Evolutionary conservation across 2,329 filamentous ascomycete genomes (phyloP), one percentile per base, ranked within the genome.

Genomic region (Epichloe festucae): DNA sequence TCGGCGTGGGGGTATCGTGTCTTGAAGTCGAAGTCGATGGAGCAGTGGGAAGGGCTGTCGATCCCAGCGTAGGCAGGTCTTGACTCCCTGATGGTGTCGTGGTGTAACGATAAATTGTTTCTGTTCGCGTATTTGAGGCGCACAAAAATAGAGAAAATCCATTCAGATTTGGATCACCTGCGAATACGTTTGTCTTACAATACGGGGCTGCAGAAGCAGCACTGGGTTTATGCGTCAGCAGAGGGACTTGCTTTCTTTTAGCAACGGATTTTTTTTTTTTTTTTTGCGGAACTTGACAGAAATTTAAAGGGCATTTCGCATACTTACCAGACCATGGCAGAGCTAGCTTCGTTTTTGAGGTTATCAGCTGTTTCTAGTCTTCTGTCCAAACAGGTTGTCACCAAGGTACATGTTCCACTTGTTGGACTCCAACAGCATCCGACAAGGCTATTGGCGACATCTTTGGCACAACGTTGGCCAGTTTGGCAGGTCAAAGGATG

Each of bases 111-210:
- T 56, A 51, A 35, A 59, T 47, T 8, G 54, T 58, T 39, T 60
- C 55, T 17, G 54, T 50, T 36, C 49, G 27, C 21, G 54, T 54
- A 46, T 59, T 54, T 2, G 55, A 53, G 21, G 49, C 56, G 48
- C 58, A 60, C 15, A 60, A 47, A 21, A 54, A 58, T 19, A 60
- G 50, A 45, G 58, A 60, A 34, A 52, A 58, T 27, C 55, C 53
- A 12, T 52, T 38, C 15, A 59, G 38, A 19, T 49, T 44, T 15
- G 52, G 12, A 48, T 56, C 54, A 2, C 46, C 51, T 2, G 47
- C 47, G 31, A 59, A 54, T 10, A 58, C 50, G 43, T 60, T 51
- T 27, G 58, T 60, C 51, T 60, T 57, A 50, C 57, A 60, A 42
- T 56, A 58, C 2, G 57, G 57, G 4, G 54, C 50, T 14, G 46